A percentile compares a stretch with the other conserved stretches of the same genome.
Conservation (phyloP, 2,329 filamentous ascomycete genomes). For the Ophiocordyceps sinensis region DNA sequence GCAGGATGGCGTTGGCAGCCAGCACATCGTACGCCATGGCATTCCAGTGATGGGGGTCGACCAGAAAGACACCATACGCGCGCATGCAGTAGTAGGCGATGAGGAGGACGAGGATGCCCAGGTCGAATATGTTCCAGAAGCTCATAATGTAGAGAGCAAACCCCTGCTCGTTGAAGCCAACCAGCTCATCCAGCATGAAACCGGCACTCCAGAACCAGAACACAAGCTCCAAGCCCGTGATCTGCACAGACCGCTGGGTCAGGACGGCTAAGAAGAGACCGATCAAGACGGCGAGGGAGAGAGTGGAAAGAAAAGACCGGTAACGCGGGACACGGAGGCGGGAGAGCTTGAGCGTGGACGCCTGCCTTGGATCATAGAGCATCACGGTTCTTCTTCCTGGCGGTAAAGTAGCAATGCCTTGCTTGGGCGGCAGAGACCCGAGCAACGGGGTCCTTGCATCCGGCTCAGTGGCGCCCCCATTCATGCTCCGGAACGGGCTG, state of each 20-base stretch:
- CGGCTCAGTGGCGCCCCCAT: constrained; percentile 16
- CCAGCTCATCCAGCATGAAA: constrained; percentile 91
- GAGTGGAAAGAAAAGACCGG: constrained; percentile 75
- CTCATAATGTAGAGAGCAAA: constrained; percentile 96
- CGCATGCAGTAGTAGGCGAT: constrained; percentile 83
- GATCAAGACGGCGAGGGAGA: constrained; percentile 75
- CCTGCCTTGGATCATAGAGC: constrained; percentile 79
- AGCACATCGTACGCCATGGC: constrained; percentile 88
- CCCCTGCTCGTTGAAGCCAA: constrained; percentile 92
- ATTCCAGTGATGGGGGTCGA: constrained; percentile 61
- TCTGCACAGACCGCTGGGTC: constrained; percentile 57
- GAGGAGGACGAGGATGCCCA: constrained; percentile 75
- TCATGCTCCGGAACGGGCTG: constrained; percentile 8
- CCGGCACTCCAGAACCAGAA: constrained; percentile 98
- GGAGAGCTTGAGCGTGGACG: constrained; percentile 83
- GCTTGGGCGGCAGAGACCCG: constrained; percentile 18
- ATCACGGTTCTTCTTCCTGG: constrained; percentile 59
- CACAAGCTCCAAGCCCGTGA: constrained; percentile 71
- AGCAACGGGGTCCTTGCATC: constrained; percentile 39
- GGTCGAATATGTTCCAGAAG: constrained; percentile 92
- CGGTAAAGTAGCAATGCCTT: constrained; percentile 18
- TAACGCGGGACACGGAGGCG: constrained; percentile 83
- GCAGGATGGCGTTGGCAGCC: constrained; percentile 74
- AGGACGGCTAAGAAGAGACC: constrained; percentile 77
- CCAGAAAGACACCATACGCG: constrained; percentile 72